Evolutionary conservation across 176 grass and related monocot species (phyloP).

Genomic region (Zizania latifolia): DNA sequence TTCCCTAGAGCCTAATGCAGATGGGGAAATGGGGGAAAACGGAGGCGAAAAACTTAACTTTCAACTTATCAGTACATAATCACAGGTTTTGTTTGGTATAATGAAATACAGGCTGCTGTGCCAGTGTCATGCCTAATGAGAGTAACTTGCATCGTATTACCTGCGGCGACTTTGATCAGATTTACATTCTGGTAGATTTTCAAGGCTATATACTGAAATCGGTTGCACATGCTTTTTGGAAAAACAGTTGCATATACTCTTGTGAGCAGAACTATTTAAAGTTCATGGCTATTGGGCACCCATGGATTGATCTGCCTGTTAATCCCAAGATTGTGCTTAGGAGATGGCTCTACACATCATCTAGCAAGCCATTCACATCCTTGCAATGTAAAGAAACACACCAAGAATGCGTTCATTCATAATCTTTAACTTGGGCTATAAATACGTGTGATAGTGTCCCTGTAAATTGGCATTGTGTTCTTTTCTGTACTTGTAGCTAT

Average conservation of each 20-base stretch:
- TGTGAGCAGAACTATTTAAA: neutral
- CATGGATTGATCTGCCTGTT: no score
- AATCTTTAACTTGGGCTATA: neutral
- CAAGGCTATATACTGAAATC: neutral
- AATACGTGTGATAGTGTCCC: neutral
- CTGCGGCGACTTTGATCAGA: neutral
- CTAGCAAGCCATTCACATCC: neutral
- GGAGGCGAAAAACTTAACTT: neutral
- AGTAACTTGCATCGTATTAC: neutral
- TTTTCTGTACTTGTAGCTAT: no score
- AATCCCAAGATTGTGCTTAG: no score
- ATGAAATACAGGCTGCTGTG: constrained; percentile 22
- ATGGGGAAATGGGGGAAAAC: neutral
- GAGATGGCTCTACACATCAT: neutral
- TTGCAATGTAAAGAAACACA: neutral
- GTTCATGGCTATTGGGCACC: no score
- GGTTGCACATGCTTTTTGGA: no score
- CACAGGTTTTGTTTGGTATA: constrained; percentile 28
- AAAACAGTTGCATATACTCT: neutral
- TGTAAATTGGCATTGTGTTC: neutral
- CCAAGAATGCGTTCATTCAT: neutral
- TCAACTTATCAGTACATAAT: constrained; percentile 26
- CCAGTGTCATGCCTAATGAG: neutral
- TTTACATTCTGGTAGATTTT: neutral
- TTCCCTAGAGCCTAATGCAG: neutral